Conservation (phyloP, 2,329 filamentous ascomycete genomes). For the Aspergillus viridinutans region DNA sequence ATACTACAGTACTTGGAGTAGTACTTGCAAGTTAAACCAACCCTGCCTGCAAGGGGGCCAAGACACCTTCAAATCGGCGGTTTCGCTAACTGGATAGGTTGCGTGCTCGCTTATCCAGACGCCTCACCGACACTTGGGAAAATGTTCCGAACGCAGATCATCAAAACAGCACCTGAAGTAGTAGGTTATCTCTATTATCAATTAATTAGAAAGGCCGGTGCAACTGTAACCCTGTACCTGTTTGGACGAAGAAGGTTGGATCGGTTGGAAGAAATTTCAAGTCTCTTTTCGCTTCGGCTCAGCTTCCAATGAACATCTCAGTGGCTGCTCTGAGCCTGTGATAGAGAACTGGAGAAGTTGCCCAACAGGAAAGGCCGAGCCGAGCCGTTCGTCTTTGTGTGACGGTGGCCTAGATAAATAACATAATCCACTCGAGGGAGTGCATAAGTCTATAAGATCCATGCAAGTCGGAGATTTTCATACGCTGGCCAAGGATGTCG, state of each 20-base stretch:
- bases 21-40: background rate
- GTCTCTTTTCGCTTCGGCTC: too few relatives aligned
- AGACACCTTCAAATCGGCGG: background rate
- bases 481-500: conserved; percentile 2
- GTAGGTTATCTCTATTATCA: background rate
- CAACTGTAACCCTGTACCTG: background rate
- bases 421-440: background rate
- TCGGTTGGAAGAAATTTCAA: background rate
- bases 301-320: background rate
- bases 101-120: background rate
- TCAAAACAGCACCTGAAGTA: background rate
- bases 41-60: conserved; percentile 2
- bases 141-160: background rate
- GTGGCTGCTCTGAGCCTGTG: background rate
- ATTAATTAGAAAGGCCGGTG: background rate
- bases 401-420: conserved; percentile 3
- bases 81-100: background rate
- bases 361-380: background rate
- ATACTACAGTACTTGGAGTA: too few relatives aligned
- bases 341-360: background rate
- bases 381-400: conserved; percentile 5
- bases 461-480: conserved; percentile 15
- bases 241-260: background rate
- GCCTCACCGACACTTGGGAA: background rate
- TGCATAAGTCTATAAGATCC: background rate